Evolutionary conservation across 148 eudicot genomes (phyloP).

Genomic region (Nyssa sinensis): DNA sequence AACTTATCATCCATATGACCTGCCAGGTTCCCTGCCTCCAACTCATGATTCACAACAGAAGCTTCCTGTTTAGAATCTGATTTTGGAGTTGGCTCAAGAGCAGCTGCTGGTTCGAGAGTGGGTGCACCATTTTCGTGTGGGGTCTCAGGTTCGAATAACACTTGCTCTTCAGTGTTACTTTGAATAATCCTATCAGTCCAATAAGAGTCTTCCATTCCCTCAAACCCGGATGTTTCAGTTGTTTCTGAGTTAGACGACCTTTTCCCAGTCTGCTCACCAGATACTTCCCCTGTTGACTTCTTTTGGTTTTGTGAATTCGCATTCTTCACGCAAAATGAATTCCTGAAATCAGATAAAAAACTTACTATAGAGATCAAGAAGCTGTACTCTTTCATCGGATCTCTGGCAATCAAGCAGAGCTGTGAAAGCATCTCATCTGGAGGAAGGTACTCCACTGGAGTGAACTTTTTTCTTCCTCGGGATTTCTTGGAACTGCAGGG

Average conservation of each 20-base stretch:
- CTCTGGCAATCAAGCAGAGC: slow-evolving; percentile 42
- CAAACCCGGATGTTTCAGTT: slow-evolving; percentile 20
- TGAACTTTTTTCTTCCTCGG: slow-evolving; percentile 14
- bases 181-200: slow-evolving; percentile 38
- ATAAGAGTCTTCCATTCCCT: slow-evolving; percentile 38
- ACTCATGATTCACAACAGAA: slow-evolving; percentile 13
- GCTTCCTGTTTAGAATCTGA: slow-evolving; percentile 14
- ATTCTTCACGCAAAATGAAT: slow-evolving; percentile 42
- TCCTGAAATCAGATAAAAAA: slow-evolving; percentile 51
- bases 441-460: slow-evolving; percentile 28
- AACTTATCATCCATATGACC: slow-evolving; percentile 22
- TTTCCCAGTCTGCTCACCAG: slow-evolving; percentile 19
- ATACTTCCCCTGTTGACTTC: slow-evolving; percentile 12
- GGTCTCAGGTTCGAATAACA: slow-evolving; percentile 24
- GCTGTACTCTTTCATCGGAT: slow-evolving; percentile 38
- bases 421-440: slow-evolving; percentile 48
- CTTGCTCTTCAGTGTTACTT: slow-evolving; percentile 24
- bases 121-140: slow-evolving; percentile 9
- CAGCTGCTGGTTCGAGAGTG: slow-evolving; percentile 4
- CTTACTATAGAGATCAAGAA: slow-evolving; percentile 28
- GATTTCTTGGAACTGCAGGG: slow-evolving; percentile 19
- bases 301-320: slow-evolving; percentile 16
- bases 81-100: background rate
- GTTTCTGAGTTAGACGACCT: slow-evolving; percentile 13
- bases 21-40: slow-evolving; percentile 14